Conservation (phyloP, 805 yeast species). For the Nakazawaea wickerhamii region DNA sequence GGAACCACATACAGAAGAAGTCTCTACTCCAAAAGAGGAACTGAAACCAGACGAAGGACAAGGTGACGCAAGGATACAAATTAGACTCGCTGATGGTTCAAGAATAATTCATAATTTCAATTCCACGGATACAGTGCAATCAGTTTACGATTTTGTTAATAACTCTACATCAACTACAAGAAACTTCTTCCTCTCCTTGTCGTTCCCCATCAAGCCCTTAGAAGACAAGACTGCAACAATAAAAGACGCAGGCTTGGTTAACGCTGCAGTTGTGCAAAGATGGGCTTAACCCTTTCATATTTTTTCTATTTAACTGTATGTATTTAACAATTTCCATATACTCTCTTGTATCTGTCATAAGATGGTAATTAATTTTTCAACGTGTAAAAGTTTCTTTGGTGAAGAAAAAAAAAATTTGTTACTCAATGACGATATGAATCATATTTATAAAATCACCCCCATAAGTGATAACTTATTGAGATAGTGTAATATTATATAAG, state of each 20-base stretch:
- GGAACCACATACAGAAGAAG: too few relatives aligned
- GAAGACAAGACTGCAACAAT: conserved; percentile 53
- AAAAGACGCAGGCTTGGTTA: conserved; percentile 68
- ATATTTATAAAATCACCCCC: not conserved
- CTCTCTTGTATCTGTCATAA: not conserved
- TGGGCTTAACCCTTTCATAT: conserved; percentile 47
- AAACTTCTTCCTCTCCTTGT: conserved; percentile 62
- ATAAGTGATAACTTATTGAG: not conserved
- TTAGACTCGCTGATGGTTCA: conserved; percentile 79
- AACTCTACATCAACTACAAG: conserved; percentile 38
- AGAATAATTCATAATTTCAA: conserved; percentile 60
- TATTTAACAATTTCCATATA: not conserved
- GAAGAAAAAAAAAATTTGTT: not conserved
- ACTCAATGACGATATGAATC: not conserved
- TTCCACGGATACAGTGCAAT: conserved; percentile 58
- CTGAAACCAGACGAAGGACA: conserved; percentile 23
- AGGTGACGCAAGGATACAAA: conserved; percentile 76
- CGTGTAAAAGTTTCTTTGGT: not conserved
- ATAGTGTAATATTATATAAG: too few relatives aligned
- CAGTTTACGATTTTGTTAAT: conserved; percentile 64
- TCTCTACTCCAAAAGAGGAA: conserved; percentile 15
- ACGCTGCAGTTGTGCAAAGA: conserved; percentile 87
- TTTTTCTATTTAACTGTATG: not conserved
- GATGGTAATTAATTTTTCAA: not conserved
- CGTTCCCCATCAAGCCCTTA: conserved; percentile 78